Evolutionary conservation across 306 rosid species (phyloP), one percentile per base, ranked within the genome.

Genomic region (Pachyrhizus erosus): DNA sequence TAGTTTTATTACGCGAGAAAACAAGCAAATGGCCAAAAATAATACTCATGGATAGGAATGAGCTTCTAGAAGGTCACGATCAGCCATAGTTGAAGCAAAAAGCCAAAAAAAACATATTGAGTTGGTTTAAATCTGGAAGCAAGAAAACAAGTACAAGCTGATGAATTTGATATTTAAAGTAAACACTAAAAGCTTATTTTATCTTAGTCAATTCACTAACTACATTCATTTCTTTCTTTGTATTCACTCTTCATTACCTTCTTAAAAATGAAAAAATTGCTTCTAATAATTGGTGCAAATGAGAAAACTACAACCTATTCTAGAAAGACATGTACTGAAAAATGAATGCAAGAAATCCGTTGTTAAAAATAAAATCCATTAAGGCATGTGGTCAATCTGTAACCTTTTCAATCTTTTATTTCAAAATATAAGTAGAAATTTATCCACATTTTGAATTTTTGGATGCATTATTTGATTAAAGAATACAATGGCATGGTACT

Each of bases 51-150:
- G 20, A 10, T 26, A 12, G 20, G 39, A 26, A 65, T 42, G 34
- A 42, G 54, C 10, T 21, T 70, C n/a, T 43, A 8, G 34, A 43
- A 46, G 61, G 26, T 52, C 7, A 18, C 2, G 45, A 31, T 51
- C 12, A 51, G 9, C 21, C 48, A 31, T 11, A 31, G 31, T 5
- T 60, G 71, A 61, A 42, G 46, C 5, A 29, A 0, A 61, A 61
- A 61, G 29, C 4, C 68, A 58, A 17, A 40, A n/a, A n/a, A 42
- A 61, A 17, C 4, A 43, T 15, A n/a, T 40, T 39, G 3, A 39
- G 55, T 57, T 8, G 29, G 80, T 75, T 75, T 75, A 58, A 60
- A 76, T 17, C 42, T 60, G 70, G 57, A 27, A 42, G 70, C 58
- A 76, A 76, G 70, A 60, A 40, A 40, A 40, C 29, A n/a, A 61